Conservation (phyloP, 2,329 filamentous ascomycete species). For the Lecanosticta acicola region DNA sequence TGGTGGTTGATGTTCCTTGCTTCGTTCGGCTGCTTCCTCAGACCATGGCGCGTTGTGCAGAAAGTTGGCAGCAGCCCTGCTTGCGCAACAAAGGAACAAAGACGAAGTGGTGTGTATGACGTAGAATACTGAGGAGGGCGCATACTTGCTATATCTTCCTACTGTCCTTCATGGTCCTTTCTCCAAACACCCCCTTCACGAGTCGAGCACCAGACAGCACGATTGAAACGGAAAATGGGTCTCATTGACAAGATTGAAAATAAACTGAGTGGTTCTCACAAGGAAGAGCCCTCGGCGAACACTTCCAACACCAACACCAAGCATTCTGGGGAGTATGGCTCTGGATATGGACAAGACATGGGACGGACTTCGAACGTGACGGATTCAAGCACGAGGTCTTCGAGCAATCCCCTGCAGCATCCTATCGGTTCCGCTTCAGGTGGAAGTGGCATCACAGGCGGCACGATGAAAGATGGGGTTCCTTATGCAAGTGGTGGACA, state of each 20-base stretch:
- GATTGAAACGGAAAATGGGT: conserved; percentile 6
- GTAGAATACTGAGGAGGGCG: too few relatives aligned
- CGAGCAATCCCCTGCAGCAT: conserved; percentile 3
- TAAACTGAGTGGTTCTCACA: conserved; percentile 7
- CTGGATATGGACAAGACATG: neutral
- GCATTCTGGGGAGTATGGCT: neutral
- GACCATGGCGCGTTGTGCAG: neutral
- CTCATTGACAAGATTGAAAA: conserved; percentile 13
- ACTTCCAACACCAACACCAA: conserved; percentile 1
- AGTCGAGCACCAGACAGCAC: neutral
- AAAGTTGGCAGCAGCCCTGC: neutral
- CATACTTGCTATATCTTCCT: too few relatives aligned
- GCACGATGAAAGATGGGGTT: conserved; percentile 1
- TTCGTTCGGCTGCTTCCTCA: neutral
- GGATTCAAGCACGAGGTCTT: neutral
- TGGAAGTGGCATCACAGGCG: conserved; percentile 6
- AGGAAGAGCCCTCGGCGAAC: conserved; percentile 1
- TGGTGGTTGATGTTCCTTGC: neutral
- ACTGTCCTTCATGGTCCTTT: neutral
- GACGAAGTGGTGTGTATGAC: neutral
- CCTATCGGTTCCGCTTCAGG: neutral
- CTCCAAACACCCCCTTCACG: neutral
- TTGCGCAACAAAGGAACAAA: too few relatives aligned
- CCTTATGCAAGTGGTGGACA: neutral
- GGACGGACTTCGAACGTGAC: neutral